Evolutionary conservation across 768 basidiomycete genomes (phyloP).

Genomic region (Crepidotus variabilis): DNA sequence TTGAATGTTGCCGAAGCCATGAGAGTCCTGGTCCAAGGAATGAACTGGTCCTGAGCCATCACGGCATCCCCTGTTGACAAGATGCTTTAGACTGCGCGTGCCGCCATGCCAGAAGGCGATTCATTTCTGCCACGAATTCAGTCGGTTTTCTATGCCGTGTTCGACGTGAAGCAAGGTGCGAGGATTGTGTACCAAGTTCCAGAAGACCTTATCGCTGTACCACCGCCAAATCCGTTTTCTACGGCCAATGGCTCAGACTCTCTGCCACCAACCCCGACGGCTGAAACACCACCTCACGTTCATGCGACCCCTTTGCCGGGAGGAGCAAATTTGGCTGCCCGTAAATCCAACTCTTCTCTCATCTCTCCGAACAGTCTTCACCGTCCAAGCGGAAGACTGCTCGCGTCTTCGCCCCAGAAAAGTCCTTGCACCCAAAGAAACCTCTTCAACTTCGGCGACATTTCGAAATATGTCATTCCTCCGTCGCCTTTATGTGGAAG

Average conservation of each 20-base stretch:
- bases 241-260: conserved; percentile 22
- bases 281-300: conserved; percentile 25
- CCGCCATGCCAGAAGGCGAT: conserved; percentile 36
- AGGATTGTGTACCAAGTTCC: conserved; percentile 94
- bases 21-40: conserved; percentile 10
- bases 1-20: conserved; percentile 29
- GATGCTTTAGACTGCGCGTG: too few relatives aligned
- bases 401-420: conserved; percentile 38
- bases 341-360: conserved; percentile 50
- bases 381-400: conserved; percentile 35
- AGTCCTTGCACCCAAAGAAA: conserved; percentile 49
- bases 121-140: conserved; percentile 79
- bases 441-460: conserved; percentile 86
- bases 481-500: conserved; percentile 80
- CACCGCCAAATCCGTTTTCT: conserved; percentile 26
- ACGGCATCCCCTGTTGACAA: too few relatives aligned
- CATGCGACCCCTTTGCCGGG: conserved; percentile 16
- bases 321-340: conserved; percentile 32
- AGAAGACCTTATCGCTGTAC: conserved; percentile 74
- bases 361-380: conserved; percentile 44
- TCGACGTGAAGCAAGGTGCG: conserved; percentile 82
- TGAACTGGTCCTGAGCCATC: conserved; percentile 5
- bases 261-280: conserved; percentile 36
- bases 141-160: conserved; percentile 92
- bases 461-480: conserved; percentile 94